A percentile compares a stretch with the other conserved stretches of the same genome.
These are phyloP conservation scores for Ammopiptanthus mongolicus DNA, from an alignment of 306 rosid species.

Conservation along the genomic window DNA sequence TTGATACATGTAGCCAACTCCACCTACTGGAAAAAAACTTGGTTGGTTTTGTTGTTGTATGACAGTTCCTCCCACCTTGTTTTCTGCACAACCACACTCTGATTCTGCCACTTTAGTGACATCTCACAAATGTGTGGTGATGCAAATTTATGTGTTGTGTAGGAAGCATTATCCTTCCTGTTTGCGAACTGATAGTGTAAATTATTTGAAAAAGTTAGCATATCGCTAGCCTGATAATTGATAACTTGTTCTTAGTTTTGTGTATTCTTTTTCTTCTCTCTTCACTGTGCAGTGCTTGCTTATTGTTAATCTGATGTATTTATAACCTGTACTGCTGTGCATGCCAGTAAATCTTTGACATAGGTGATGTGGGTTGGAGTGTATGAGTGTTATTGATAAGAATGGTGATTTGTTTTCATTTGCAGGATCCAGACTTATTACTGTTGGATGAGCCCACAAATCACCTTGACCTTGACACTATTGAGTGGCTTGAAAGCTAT, in stretches of 20 bases:
- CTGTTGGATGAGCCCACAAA: conserved; percentile 94
- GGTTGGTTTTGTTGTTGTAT: too few relatives aligned
- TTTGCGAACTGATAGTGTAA: too few relatives aligned
- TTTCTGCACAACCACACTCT: too few relatives aligned
- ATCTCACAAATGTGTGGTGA: too few relatives aligned
- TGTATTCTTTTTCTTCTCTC: not conserved
- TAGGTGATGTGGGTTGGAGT: not conserved
- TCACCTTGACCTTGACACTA: conserved; percentile 95
- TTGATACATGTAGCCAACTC: too few relatives aligned
- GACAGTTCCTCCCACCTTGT: too few relatives aligned
- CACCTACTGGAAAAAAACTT: too few relatives aligned
- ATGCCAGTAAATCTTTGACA: not conserved
- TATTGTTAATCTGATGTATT: not conserved
- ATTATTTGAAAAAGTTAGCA: too few relatives aligned
- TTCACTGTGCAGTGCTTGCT: not conserved
- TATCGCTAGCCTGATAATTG: not conserved
- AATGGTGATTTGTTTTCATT: conserved; percentile 10
- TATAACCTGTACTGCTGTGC: not conserved
- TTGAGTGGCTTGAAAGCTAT: conserved; percentile 94
- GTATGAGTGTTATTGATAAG: not conserved
- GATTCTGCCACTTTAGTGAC: too few relatives aligned
- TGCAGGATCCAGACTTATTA: conserved; percentile 93
- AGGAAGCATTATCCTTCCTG: too few relatives aligned
- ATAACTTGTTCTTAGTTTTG: not conserved
- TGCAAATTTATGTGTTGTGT: too few relatives aligned